Conservation (phyloP, 305 asterid genomes). For the Ilex paraguariensis region DNA sequence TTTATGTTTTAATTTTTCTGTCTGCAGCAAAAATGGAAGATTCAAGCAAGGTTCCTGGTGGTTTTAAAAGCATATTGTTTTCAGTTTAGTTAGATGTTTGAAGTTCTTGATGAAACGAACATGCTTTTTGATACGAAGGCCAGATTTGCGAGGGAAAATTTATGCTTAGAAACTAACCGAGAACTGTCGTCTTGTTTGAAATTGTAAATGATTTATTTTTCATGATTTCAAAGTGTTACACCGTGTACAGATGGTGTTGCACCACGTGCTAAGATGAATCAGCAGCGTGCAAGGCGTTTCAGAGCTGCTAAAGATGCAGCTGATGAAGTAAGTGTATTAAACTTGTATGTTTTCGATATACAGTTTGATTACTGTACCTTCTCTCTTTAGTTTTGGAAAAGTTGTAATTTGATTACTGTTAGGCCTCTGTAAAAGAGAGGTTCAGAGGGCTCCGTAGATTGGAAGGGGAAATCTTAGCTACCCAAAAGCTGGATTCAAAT, state of each 20-base stretch:
- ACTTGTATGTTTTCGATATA: not conserved
- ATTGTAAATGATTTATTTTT: too few relatives aligned
- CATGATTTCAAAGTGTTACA: too few relatives aligned
- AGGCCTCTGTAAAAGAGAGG: slow-evolving; percentile 33
- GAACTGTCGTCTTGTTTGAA: too few relatives aligned
- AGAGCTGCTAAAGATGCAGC: slow-evolving; percentile 51
- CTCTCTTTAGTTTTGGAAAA: not conserved
- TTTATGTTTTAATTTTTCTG: too few relatives aligned
- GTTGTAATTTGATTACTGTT: slow-evolving; percentile 14
- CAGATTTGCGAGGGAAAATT: too few relatives aligned
- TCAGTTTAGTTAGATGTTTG: too few relatives aligned
- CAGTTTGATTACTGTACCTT: not conserved
- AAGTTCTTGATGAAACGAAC: too few relatives aligned
- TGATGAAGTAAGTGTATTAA: slow-evolving; percentile 32
- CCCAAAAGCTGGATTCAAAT: slow-evolving; percentile 40
- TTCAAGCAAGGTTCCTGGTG: too few relatives aligned
- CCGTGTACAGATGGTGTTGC: slow-evolving; percentile 56
- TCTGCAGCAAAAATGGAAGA: too few relatives aligned
- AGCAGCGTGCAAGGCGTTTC: slow-evolving; percentile 64
- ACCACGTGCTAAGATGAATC: slow-evolving; percentile 74
- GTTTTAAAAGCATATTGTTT: too few relatives aligned
- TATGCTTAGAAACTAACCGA: too few relatives aligned
- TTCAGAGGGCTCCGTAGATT: not conserved
- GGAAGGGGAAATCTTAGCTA: slow-evolving; percentile 12
- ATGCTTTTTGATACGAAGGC: too few relatives aligned